phyloP scores from a whole-genome alignment of 2,329 filamentous ascomycete species.

The Fusarium globosum region DNA sequence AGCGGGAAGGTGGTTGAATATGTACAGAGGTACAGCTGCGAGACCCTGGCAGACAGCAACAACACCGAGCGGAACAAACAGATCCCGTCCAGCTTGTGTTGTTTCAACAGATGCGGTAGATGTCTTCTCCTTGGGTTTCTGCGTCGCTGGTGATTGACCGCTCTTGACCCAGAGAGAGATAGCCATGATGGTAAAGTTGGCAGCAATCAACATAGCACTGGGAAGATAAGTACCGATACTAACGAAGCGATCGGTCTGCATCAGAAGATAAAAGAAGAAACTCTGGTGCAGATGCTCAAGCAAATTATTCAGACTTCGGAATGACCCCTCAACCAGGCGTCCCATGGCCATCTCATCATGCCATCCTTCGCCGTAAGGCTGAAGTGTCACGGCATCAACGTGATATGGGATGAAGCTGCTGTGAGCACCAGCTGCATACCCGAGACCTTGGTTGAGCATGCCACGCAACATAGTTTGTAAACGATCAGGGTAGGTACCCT shows the following conservation, averaged over 20 bases:
- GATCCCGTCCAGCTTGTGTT: constrained; percentile 65
- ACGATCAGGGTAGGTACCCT: constrained; percentile 82
- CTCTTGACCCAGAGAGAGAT: constrained; percentile 95
- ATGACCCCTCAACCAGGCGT: constrained; percentile 87
- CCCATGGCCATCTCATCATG: constrained; percentile 98
- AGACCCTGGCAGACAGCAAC: constrained; percentile 80
- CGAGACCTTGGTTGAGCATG: constrained; percentile 91
- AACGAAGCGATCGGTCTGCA: constrained; percentile 92
- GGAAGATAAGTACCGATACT: constrained; percentile 98
- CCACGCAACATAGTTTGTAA: constrained; percentile 90
- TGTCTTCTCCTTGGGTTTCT: constrained; percentile 43
- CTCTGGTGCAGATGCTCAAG: constrained; percentile 97
- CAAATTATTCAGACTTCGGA: constrained; percentile 94
- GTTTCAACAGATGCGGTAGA: constrained; percentile 44
- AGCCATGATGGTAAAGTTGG: constrained; percentile 95
- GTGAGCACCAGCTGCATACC: constrained; percentile 89
- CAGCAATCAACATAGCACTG: constrained; percentile 95
- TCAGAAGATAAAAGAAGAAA: constrained; percentile 98
- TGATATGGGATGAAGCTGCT: constrained; percentile 98
- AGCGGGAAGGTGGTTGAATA: constrained; percentile 81
- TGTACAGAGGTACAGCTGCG: constrained; percentile 82
- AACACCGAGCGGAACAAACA: constrained; percentile 79
- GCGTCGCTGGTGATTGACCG: constrained; percentile 63
- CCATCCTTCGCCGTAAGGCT: constrained; percentile 91
- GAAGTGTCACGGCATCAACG: constrained; percentile 93